Evolutionary conservation across 495 filamentous ascomycete species (phyloP).

Genomic region (Podospora pseudocomata): DNA sequence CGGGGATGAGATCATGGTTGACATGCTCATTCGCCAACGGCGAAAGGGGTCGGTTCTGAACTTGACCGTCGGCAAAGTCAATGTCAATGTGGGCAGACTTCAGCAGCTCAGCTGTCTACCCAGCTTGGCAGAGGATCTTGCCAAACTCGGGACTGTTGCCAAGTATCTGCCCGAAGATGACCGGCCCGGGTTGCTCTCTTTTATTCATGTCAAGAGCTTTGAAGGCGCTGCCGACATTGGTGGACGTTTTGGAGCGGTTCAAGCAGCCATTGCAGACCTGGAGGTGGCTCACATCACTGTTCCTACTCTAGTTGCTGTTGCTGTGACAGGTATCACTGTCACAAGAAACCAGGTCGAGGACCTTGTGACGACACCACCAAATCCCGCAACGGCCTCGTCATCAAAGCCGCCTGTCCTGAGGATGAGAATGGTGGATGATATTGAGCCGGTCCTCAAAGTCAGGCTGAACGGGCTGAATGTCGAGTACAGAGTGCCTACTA

Average conservation of each 20-base stretch:
- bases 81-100: slow-evolving; percentile 54
- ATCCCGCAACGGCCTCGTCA: slow-evolving; percentile 33
- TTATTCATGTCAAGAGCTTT: slow-evolving; percentile 62
- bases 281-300: slow-evolving; percentile 82
- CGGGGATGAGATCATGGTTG: slow-evolving; percentile 86
- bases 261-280: slow-evolving; percentile 52
- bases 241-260: slow-evolving; percentile 61
- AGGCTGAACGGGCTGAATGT: slow-evolving; percentile 75
- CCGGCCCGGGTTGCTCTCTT: slow-evolving; percentile 78
- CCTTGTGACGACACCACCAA: slow-evolving; percentile 48
- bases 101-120: slow-evolving; percentile 60
- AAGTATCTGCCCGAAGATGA: slow-evolving; percentile 97
- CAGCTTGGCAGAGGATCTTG: slow-evolving; percentile 71
- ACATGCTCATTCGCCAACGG: slow-evolving; percentile 85
- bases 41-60: slow-evolving; percentile 84
- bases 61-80: slow-evolving; percentile 58
- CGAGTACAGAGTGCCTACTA: slow-evolving; percentile 79
- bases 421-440: slow-evolving; percentile 85
- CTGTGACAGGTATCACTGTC: slow-evolving; percentile 57
- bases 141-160: slow-evolving; percentile 77
- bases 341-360: slow-evolving; percentile 65
- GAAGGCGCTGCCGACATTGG: slow-evolving; percentile 56
- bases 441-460: slow-evolving; percentile 84
- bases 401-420: slow-evolving; percentile 50
- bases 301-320: slow-evolving; percentile 73